Percentiles rank a stretch among this genome's conserved stretches.
Conservation (phyloP, 2,329 filamentous ascomycete genomes). For the Venturia asperata region DNA sequence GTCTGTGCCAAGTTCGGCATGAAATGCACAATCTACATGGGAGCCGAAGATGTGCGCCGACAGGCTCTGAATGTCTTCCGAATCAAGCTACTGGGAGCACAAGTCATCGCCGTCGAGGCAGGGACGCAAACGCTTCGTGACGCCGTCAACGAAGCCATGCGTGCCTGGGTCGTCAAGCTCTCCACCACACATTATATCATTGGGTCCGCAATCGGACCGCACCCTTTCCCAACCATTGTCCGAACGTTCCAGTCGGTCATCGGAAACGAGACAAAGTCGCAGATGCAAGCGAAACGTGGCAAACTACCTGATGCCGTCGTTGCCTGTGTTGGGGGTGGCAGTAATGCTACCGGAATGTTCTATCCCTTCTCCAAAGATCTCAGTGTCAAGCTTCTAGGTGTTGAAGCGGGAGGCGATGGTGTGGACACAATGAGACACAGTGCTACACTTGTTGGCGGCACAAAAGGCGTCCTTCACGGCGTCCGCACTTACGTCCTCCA, state of each 20-base stretch:
- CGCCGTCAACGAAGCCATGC: constrained; percentile 88
- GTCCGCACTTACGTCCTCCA: constrained; percentile 95
- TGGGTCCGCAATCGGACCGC: constrained; percentile 91
- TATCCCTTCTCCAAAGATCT: constrained; percentile 86
- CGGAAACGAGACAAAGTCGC: constrained; percentile 85
- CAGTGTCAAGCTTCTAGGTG: constrained; percentile 80
- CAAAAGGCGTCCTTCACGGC: constrained; percentile 89
- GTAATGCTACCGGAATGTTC: constrained; percentile 97
- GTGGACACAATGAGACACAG: constrained; percentile 78
- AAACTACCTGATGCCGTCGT: constrained; percentile 94
- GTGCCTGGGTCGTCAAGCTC: constrained; percentile 87
- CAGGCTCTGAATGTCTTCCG: constrained; percentile 98
- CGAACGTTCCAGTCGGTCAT: constrained; percentile 97
- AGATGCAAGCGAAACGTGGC: constrained; percentile 76
- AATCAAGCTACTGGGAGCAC: constrained; percentile 90
- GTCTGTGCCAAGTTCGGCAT: constrained; percentile 97
- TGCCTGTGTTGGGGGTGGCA: constrained; percentile 91
- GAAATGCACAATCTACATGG: constrained; percentile 98
- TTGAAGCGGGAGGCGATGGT: constrained; percentile 92
- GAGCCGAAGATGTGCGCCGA: constrained; percentile 89
- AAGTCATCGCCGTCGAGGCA: constrained; percentile 86
- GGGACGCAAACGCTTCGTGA: constrained; percentile 60
- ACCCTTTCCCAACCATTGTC: constrained; percentile 96
- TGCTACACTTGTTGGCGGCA: constrained; percentile 78
- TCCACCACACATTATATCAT: constrained; percentile 97